These are phyloP conservation scores for Amoeboaphelidium protococcarum DNA, from an alignment of 371 early-diverging fungal genomes.

Conservation along the genomic window DNA sequence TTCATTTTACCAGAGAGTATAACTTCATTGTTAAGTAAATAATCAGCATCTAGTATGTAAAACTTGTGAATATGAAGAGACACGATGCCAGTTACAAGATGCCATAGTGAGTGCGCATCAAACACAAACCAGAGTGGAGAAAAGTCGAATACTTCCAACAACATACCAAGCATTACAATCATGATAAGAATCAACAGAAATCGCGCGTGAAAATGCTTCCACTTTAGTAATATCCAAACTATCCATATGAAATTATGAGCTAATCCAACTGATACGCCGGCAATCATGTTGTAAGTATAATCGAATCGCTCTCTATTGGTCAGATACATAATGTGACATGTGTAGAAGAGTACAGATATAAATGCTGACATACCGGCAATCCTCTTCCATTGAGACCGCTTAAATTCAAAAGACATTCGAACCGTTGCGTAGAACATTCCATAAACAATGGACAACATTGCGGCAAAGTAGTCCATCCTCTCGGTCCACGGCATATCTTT, in stretches of 20 bases:
- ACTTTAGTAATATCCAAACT: slow-evolving; percentile 36
- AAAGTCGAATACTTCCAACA: slow-evolving; percentile 76
- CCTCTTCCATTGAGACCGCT: slow-evolving; percentile 36
- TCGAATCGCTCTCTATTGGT: slow-evolving; percentile 53
- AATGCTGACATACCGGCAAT: slow-evolving; percentile 65
- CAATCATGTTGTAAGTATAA: slow-evolving; percentile 77
- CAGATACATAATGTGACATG: slow-evolving; percentile 39
- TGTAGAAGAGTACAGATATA: slow-evolving; percentile 14
- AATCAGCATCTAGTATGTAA: too few species aligned
- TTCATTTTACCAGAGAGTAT: too few species aligned
- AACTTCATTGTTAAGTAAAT: too few species aligned
- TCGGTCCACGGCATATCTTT: slow-evolving; percentile 63
- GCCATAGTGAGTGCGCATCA: slow-evolving; percentile 91
- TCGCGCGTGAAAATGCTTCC: slow-evolving; percentile 15
- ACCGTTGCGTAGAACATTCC: slow-evolving; percentile 7
- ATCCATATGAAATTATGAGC: slow-evolving; percentile 26
- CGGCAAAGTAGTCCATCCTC: slow-evolving; percentile 77
- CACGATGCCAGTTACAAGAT: slow-evolving; percentile 75
- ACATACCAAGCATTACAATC: slow-evolving; percentile 39
- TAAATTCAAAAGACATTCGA: neutral
- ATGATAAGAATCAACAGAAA: slow-evolving; percentile 25
- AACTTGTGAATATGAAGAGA: too few species aligned
- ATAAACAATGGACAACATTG: slow-evolving; percentile 43
- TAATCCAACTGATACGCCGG: slow-evolving; percentile 41
- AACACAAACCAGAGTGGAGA: slow-evolving; percentile 45